A percentile compares a stretch with the other conserved stretches of the same genome.
Conservation (phyloP, 371 early-diverging fungal genomes). For the Syncephalastrum monosporum region DNA sequence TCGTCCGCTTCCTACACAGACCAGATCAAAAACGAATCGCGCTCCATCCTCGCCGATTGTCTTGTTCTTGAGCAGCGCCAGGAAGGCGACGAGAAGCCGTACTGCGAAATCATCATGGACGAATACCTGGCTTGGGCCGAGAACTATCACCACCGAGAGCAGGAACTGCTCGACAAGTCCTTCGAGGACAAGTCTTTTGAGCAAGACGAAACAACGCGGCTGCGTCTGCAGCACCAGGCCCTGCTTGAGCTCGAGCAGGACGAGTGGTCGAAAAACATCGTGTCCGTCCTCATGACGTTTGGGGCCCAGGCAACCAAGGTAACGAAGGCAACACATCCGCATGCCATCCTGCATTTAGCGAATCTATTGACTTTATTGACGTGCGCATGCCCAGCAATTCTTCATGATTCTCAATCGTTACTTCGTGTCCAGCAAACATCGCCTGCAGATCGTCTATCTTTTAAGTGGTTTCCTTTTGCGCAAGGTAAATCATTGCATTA, state of each 20-base stretch:
- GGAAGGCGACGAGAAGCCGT: conserved; percentile 12
- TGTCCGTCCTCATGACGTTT: conserved; percentile 28
- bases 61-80: conserved; percentile 32
- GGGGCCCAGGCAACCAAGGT: conserved; percentile 50
- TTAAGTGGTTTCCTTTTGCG: conserved; percentile 57
- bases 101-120: conserved; percentile 26
- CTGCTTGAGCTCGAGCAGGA: conserved; percentile 44
- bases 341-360: too few relatives aligned
- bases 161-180: conserved; percentile 14
- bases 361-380: too few relatives aligned
- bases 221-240: conserved; percentile 28
- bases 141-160: conserved; percentile 22
- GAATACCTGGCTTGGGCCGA: conserved; percentile 38
- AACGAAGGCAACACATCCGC: background rate
- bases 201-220: conserved; percentile 15
- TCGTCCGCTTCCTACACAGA: conserved; percentile 31
- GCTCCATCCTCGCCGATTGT: conserved; percentile 32
- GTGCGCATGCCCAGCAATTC: conserved; percentile 31
- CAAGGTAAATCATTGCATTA: conserved; percentile 34
- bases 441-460: conserved; percentile 55
- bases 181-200: conserved; percentile 13
- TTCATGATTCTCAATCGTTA: conserved; percentile 53
- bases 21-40: conserved; percentile 33
- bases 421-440: conserved; percentile 53
- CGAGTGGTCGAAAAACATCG: conserved; percentile 46